phyloP scores from a whole-genome alignment of 495 filamentous ascomycete species.

The Aspergillus carlsbadensis region DNA sequence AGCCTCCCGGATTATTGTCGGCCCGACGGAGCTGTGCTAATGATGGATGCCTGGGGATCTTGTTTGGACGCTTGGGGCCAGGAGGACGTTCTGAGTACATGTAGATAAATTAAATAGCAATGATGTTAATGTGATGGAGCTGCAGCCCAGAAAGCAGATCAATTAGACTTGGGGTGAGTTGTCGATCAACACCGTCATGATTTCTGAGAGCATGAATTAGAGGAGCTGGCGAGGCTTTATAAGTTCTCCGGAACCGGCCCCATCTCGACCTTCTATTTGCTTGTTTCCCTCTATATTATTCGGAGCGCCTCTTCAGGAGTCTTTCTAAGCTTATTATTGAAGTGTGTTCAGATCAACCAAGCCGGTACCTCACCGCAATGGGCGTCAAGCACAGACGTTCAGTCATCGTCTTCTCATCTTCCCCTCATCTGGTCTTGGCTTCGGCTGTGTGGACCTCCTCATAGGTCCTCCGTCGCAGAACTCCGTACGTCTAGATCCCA shows the following conservation, averaged over 20 bases:
- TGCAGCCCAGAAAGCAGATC: neutral
- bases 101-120: neutral
- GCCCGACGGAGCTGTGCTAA: slow-evolving; percentile 14
- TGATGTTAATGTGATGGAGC: neutral
- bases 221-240: neutral
- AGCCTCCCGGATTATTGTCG: slow-evolving; percentile 23
- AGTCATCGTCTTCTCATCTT: slow-evolving; percentile 7
- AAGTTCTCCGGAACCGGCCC: neutral
- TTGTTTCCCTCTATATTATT: slow-evolving; percentile 2
- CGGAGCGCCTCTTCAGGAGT: neutral
- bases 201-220: neutral
- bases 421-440: slow-evolving; percentile 18
- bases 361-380: slow-evolving; percentile 7
- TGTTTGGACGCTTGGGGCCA: neutral
- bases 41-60: slow-evolving; percentile 12
- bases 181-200: slow-evolving; percentile 8
- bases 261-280: neutral
- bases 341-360: slow-evolving; percentile 3
- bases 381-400: slow-evolving; percentile 17
- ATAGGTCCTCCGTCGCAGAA: slow-evolving; percentile 8
- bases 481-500: slow-evolving; percentile 13
- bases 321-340: slow-evolving; percentile 12
- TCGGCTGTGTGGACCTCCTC: slow-evolving; percentile 6
- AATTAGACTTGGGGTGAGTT: neutral
- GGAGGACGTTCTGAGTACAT: too few relatives aligned